A percentile compares a stretch with the other conserved stretches of the same genome.
Evolutionary conservation across 2,329 filamentous ascomycete genomes (phyloP).

Genomic region (Calonectria fujianensis): DNA sequence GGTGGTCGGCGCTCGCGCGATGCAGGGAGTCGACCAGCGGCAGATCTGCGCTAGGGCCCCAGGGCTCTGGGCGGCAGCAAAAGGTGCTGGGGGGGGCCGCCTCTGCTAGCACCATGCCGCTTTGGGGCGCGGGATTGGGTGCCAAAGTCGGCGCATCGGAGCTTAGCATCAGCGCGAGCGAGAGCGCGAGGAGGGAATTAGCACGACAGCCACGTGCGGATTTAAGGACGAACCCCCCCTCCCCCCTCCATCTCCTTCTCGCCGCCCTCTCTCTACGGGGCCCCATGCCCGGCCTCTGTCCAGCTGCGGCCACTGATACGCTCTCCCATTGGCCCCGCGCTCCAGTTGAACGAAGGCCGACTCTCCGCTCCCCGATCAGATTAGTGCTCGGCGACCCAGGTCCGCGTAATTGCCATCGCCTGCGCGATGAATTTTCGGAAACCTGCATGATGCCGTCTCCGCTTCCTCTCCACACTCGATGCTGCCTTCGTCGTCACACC

Average conservation of each 20-base stretch:
- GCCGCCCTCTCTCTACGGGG: not conserved
- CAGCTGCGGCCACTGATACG: not conserved
- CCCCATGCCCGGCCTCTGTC: too few relatives aligned
- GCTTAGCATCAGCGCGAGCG: conserved; percentile 49
- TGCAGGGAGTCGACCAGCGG: conserved; percentile 27
- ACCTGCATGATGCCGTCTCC: not conserved
- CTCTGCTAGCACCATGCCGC: conserved; percentile 38
- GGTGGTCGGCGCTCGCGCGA: conserved; percentile 41
- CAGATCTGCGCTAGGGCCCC: conserved; percentile 35
- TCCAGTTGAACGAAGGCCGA: not conserved
- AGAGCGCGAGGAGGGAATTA: not conserved
- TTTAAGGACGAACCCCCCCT: conserved; percentile 4
- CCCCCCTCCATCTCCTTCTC: too few relatives aligned
- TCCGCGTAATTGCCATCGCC: conserved; percentile 3
- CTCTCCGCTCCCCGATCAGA: not conserved
- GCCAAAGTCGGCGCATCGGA: conserved; percentile 49
- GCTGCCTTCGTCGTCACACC: not conserved
- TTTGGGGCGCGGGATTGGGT: conserved; percentile 39
- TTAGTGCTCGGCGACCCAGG: not conserved
- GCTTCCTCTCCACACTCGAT: not conserved
- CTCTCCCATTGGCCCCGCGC: not conserved
- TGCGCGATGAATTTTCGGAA: conserved; percentile 8
- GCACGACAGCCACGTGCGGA: conserved; percentile 28
- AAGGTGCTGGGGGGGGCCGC: not conserved
- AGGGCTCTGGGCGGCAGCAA: not conserved